phyloP scores from a whole-genome alignment of 208 protist species.

The Acanthamoeba lenticulata region DNA sequence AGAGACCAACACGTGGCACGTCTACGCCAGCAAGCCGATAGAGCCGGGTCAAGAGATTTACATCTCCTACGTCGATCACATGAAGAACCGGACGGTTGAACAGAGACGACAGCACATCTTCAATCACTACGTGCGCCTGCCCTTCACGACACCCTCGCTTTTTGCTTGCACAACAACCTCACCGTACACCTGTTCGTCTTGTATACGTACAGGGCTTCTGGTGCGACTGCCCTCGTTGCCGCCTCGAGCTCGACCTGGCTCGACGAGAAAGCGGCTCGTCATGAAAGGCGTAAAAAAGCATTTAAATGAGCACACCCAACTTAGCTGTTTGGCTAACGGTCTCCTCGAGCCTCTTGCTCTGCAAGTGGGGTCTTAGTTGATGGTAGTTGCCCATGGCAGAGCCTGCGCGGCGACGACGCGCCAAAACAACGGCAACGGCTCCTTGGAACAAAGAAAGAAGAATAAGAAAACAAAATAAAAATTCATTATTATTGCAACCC shows the following conservation, averaged over 20 bases:
- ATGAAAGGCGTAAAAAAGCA: too few relatives aligned
- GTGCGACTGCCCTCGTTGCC: conserved; percentile 29
- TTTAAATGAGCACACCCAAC: too few relatives aligned
- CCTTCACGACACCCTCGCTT: background rate
- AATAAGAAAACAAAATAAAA: too few relatives aligned
- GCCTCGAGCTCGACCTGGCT: background rate
- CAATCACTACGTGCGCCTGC: background rate
- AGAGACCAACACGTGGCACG: conserved; percentile 1
- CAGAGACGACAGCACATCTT: background rate
- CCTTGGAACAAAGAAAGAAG: too few relatives aligned
- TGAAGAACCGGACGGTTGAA: background rate
- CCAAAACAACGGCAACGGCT: too few relatives aligned
- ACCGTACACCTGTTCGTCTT: background rate
- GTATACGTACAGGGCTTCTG: conserved; percentile 18
- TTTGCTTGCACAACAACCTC: background rate
- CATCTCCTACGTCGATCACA: conserved; percentile 30
- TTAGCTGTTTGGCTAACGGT: too few relatives aligned
- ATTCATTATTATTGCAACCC: too few relatives aligned
- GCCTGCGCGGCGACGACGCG: too few relatives aligned
- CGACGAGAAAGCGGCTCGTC: background rate
- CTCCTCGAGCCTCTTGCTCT: too few relatives aligned
- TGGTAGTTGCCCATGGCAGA: too few relatives aligned
- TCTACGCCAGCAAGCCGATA: background rate
- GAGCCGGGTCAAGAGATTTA: background rate
- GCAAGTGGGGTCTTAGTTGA: too few relatives aligned